These are phyloP conservation scores for Yarrowia sp. DNA, from an alignment of 805 yeast genomes.

Conservation along the genomic window DNA sequence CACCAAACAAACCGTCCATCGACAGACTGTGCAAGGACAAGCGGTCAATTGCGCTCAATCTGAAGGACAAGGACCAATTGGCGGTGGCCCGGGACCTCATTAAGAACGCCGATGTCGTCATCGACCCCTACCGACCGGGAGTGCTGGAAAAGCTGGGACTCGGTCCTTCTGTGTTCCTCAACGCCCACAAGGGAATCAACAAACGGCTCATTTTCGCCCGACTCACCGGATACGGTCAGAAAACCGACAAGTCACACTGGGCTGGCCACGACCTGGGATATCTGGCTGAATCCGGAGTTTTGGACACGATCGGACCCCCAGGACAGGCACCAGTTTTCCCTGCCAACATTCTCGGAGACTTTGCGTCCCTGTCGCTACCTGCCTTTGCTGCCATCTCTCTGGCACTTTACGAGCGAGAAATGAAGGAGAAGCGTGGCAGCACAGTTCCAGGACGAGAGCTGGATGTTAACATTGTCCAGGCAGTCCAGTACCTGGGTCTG, in stretches of 20 bases:
- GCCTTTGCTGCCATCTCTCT: constrained; percentile 27
- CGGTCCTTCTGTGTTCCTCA: constrained; percentile 2
- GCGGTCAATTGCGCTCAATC: constrained; percentile 20
- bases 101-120: constrained; percentile 5
- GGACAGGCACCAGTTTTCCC: constrained; percentile 27
- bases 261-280: constrained; percentile 28
- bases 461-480: constrained; percentile 28
- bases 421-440: constrained; percentile 3
- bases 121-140: constrained; percentile 18
- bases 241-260: background rate
- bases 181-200: constrained; percentile 25
- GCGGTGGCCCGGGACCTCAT: constrained; percentile 7
- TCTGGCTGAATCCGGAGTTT: constrained; percentile 28
- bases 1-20: constrained; percentile 10
- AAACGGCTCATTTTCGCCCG: constrained; percentile 19
- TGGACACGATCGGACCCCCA: constrained; percentile 27
- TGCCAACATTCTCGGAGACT: constrained; percentile 28
- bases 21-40: constrained; percentile 27
- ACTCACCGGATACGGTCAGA: constrained; percentile 26
- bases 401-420: constrained; percentile 21
- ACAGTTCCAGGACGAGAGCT: constrained; percentile 24
- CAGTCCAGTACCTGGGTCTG: constrained; percentile 27
- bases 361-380: constrained; percentile 29
- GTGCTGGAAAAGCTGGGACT: constrained; percentile 19
- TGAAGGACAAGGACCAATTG: constrained; percentile 12